Evolutionary conservation across 306 rosid genomes (phyloP), one percentile per base, ranked within the genome.

Genomic region (Trifolium repens): DNA sequence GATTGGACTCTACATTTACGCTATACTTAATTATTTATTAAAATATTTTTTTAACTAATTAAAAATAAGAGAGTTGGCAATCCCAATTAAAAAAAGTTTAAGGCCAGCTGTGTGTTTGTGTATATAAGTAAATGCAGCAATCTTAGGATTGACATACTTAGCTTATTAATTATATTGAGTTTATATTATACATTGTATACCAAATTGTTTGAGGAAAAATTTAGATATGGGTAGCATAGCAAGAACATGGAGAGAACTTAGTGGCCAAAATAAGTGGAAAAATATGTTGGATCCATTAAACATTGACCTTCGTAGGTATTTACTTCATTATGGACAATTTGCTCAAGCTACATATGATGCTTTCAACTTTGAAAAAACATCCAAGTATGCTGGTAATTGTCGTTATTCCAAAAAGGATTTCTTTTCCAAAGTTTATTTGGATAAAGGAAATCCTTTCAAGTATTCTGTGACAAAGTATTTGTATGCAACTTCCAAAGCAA

Each of bases 331-430:
- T 11, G 92, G 97, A 1, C 80, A 91, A 68, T 84, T 86, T 77
- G 83, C 91, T 39, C 87, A 87, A 73, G 88, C 97, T 0, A 78
- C 92, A 2, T 90, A 90, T 50, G 94, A 92, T 62, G 86, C 90
- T 37, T 92, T 92, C 71, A 84, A 88, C 82, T 42, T 81, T 3
- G 89, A 92, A 34, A 80, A 78, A 15, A 58, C 74, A 3, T 92
- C 96, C 0, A 85, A 83, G 71, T 78, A 55, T 50, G 91, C 89
- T 0, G 93, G 96, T 66, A 87, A 85, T n/a, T 81, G 89, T 67
- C 37, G 75, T 6, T 88, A 84, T 55, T 71, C 78, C 0, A 84
- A 43, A 75, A 80, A 10, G n/a, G 82, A 72, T 72, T 88, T 92
- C 71, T 88, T 92, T 73, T 68, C 87, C 9, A 85, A 78, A 35